Base-by-base conservation (phyloP, 2,329 filamentous ascomycete genomes). In the Fusarium nodosum region DNA sequence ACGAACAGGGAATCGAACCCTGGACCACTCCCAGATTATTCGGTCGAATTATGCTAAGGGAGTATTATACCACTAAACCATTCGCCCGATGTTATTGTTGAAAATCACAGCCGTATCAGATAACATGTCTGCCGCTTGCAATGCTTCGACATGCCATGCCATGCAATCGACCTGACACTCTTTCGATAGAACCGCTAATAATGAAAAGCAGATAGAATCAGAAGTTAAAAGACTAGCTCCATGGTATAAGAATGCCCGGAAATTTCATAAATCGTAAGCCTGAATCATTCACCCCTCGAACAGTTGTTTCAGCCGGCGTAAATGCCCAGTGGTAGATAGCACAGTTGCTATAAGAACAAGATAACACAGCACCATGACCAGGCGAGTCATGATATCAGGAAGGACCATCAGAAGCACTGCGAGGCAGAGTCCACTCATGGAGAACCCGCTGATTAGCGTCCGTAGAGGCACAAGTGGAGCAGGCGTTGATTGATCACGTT, bases 11-110 rank as follows among this genome's bases (percentile, higher is more conserved):
- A 75, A 75, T 75, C 73, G 73, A 75, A 75, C 73, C 73, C 73
- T 75, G 73, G 73, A 75, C 73, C 73, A 75, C 73, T 75, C 73
- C 73, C 73, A 75, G 28, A 55, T 66, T 48, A 48, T 63, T 63
- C 60, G 33, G 56, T 50, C 57, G 61, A 72, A 72, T 42, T n/a
- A 62, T 75, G 73, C 73, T 75, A 75, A 75, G 73, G 73, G 73
- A 75, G 73, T 75, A 75, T 75, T 75, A 75, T 75, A 75, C 73
- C 73, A 75, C 73, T 75, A 75, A 75, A 75, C 73, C 73, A 75
- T 75, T 74, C 73, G 73, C 73, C 73, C 73, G 50, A 56, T 55
- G 48, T 69, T 72, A 34, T 4, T 18, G 4, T 4, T 18, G 4
- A 4, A 12, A 3, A 0, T 0, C 0, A 0, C 0, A 0, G 0